Percentiles rank a stretch among this genome's conserved stretches.
Evolutionary conservation across 164 flowering plant genomes (phyloP).

Genomic region (Tetrastigma voinierianum): DNA sequence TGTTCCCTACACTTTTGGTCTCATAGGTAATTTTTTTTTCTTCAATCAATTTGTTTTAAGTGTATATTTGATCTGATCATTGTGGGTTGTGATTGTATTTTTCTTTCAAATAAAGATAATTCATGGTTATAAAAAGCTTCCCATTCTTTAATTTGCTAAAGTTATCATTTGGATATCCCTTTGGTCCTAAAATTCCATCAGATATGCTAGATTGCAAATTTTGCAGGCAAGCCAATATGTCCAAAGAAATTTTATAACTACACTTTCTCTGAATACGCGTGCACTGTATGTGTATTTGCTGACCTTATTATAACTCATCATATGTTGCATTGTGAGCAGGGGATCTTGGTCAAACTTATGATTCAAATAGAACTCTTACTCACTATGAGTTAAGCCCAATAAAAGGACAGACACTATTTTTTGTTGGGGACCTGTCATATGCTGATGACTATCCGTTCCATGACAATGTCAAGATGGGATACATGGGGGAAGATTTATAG

Average conservation of each 20-base stretch:
- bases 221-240: too few relatives aligned
- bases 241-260: too few relatives aligned
- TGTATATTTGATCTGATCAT: too few relatives aligned
- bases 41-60: too few relatives aligned
- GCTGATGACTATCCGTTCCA: constrained; percentile 70
- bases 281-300: background rate
- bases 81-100: background rate
- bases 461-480: constrained; percentile 78
- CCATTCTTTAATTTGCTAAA: too few relatives aligned
- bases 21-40: constrained; percentile 33
- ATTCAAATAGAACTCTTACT: constrained; percentile 65
- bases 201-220: too few relatives aligned
- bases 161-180: too few relatives aligned
- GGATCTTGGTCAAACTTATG: constrained; percentile 79
- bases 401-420: constrained; percentile 62
- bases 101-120: background rate
- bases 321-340: constrained; percentile 28
- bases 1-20: constrained; percentile 43
- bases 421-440: constrained; percentile 76
- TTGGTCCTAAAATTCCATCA: too few relatives aligned
- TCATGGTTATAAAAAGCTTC: too few relatives aligned
- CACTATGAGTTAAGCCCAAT: constrained; percentile 58
- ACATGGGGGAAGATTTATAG: constrained; percentile 77
- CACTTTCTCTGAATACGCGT: too few relatives aligned
- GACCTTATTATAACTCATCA: constrained; percentile 1